phyloP scores from a whole-genome alignment of 306 rosid species.

The Notholithocarpus densiflorus region DNA sequence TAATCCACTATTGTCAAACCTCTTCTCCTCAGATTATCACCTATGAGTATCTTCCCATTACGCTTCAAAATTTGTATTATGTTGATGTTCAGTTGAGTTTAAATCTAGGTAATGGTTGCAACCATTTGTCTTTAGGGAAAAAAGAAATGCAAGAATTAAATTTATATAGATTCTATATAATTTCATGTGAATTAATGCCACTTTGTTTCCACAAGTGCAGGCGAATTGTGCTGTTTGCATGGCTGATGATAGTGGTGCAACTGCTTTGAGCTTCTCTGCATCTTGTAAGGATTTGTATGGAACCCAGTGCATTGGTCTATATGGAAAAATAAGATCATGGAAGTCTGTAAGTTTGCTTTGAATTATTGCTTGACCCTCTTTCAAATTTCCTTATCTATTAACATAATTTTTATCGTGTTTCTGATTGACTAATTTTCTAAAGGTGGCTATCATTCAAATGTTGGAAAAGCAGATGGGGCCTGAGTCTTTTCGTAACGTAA shows the following conservation, averaged over 20 bases:
- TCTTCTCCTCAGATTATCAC: too few species aligned
- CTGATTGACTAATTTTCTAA: slow-evolving; percentile 2
- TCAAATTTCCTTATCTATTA: not conserved
- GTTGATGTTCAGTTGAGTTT: not conserved
- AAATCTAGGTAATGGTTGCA: slow-evolving; percentile 6
- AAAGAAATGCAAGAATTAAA: not conserved
- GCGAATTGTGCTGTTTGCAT: slow-evolving; percentile 92
- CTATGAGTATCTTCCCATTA: not conserved
- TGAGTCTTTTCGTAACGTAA: slow-evolving; percentile 92
- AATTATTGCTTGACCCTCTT: not conserved
- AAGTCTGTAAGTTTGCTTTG: slow-evolving; percentile 72
- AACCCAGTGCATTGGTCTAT: slow-evolving; percentile 80
- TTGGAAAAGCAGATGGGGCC: slow-evolving; percentile 99
- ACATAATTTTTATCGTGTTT: not conserved
- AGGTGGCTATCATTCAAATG: slow-evolving; percentile 98
- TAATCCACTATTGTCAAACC: too few species aligned
- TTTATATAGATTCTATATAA: slow-evolving; percentile 8
- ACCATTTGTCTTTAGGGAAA: slow-evolving; percentile 1
- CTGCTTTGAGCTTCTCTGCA: slow-evolving; percentile 81
- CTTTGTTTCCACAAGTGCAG: slow-evolving; percentile 38
- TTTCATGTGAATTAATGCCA: slow-evolving; percentile 10
- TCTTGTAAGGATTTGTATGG: slow-evolving; percentile 92
- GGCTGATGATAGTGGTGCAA: slow-evolving; percentile 80
- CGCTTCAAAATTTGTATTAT: not conserved
- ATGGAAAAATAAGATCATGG: slow-evolving; percentile 92